These are phyloP conservation scores for Picochlorum sp. DNA, from an alignment of 139 green algal genomes.

Conservation along the genomic window DNA sequence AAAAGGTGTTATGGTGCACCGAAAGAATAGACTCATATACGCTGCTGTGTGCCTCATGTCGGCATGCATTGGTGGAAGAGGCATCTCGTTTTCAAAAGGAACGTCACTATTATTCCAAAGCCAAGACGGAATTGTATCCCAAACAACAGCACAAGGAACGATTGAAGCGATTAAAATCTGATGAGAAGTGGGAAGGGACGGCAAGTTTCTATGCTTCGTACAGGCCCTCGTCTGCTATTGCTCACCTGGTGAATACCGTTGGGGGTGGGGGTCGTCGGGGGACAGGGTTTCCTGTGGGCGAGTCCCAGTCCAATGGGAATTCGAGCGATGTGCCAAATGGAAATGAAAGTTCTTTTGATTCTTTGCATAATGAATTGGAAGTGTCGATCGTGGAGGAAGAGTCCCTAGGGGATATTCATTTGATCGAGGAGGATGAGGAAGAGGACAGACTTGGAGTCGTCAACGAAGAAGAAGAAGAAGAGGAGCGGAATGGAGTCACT, in stretches of 20 bases:
- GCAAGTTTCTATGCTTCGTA: slow-evolving; percentile 13
- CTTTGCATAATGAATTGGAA: background rate
- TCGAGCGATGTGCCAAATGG: background rate
- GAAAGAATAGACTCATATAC: background rate
- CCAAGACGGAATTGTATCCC: slow-evolving; percentile 15
- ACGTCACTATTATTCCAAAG: slow-evolving; percentile 7
- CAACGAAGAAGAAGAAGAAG: too few relatives aligned
- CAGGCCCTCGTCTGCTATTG: slow-evolving; percentile 1
- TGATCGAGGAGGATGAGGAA: too few relatives aligned
- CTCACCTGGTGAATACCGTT: background rate
- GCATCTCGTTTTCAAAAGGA: slow-evolving; percentile 13
- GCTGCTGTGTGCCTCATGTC: slow-evolving; percentile 6
- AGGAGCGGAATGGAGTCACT: too few relatives aligned
- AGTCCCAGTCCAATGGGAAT: too few relatives aligned
- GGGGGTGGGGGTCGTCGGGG: too few relatives aligned
- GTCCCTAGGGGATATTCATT: background rate
- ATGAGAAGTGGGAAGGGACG: slow-evolving; percentile 21
- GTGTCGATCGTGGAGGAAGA: background rate
- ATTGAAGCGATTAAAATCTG: slow-evolving; percentile 8
- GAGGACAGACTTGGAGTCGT: too few relatives aligned
- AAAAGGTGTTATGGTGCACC: background rate
- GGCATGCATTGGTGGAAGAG: background rate
- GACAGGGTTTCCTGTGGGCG: too few relatives aligned
- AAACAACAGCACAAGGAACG: background rate
- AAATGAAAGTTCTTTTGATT: background rate